Evolutionary conservation across 768 basidiomycete species (phyloP).

Genomic region (Termitomyces sp.): DNA sequence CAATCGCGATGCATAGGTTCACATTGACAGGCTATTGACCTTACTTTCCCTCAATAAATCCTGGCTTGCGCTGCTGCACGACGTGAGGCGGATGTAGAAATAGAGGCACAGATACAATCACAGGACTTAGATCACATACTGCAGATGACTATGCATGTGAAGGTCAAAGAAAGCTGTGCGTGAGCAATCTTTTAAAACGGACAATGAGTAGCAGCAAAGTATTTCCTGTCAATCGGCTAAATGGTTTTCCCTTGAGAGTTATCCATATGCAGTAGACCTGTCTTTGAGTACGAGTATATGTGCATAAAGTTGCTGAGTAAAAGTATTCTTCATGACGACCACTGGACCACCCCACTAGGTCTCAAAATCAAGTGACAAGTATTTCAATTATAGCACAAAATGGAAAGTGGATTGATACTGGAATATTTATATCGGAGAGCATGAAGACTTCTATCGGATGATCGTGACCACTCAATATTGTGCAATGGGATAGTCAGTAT

Average conservation of each 20-base stretch:
- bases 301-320: too few relatives aligned
- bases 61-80: slow-evolving; percentile 13
- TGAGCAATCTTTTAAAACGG: neutral
- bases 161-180: neutral
- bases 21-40: slow-evolving; percentile 1
- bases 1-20: neutral
- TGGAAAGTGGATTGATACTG: neutral
- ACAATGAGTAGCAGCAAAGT: neutral
- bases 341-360: neutral
- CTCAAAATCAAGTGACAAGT: neutral
- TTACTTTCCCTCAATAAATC: slow-evolving; percentile 6
- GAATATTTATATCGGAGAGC: too few relatives aligned
- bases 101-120: neutral
- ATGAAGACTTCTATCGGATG: too few relatives aligned
- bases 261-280: neutral
- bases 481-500: slow-evolving; percentile 31
- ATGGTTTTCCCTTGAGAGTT: neutral
- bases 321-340: neutral
- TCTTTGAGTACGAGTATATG: neutral
- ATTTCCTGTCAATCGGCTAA: neutral
- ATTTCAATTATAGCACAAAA: neutral
- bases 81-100: slow-evolving; percentile 8
- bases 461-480: slow-evolving; percentile 9
- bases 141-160: neutral
- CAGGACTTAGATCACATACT: neutral